Evolutionary conservation across 352 stramenopile genomes (phyloP), one percentile per base, ranked within the genome.

Genomic region (Paralagenidium karlingii): DNA sequence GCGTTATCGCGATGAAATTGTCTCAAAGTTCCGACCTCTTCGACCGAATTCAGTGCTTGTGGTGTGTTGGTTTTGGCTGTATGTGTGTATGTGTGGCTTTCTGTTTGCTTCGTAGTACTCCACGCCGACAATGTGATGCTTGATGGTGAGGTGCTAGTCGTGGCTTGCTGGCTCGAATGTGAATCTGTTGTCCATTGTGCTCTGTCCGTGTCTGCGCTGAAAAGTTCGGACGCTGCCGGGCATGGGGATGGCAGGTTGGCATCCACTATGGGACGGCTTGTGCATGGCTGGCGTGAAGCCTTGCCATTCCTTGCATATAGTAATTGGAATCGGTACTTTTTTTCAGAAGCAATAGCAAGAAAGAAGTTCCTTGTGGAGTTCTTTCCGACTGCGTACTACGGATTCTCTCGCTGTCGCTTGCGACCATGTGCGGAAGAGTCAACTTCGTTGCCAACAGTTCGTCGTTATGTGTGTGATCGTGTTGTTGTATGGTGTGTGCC

Each of bases 1-100:
- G 74, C 73, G 69, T 90, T 45, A 87, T 90, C 69, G 73, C 74
- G 78, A 90, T 90, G 77, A 90, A 85, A 79, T 87, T 46, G 53
- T 56, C 59, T 51, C 77, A 90, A 90, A 88, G 77, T 75, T 54
- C 70, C 86, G 71, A 90, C 70, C 69, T 76, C 53, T 58, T 42
- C 16, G 36, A 29, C n/a, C 30, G 7, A 36, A 36, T 7, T 8
- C 3, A 8, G 3, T 16, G 16, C 22, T 36, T 36, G 16, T 36
- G n/a, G n/a, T n/a, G n/a, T n/a, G n/a, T n/a, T n/a, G n/a, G n/a
- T n/a, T n/a, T n/a, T 27, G 3, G 29, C 29, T 13, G 33, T 26
- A 8, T 51, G 18, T 12, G 5, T 50, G 15, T 60, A 20, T 24
- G 31, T 63, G 21, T 40, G 15, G 34, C 19, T 38, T 16, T 34